Evolutionary conservation across 2,329 filamentous ascomycete species (phyloP), one percentile per base, ranked within the genome.

Genomic region (Leptographium galeiforme): DNA sequence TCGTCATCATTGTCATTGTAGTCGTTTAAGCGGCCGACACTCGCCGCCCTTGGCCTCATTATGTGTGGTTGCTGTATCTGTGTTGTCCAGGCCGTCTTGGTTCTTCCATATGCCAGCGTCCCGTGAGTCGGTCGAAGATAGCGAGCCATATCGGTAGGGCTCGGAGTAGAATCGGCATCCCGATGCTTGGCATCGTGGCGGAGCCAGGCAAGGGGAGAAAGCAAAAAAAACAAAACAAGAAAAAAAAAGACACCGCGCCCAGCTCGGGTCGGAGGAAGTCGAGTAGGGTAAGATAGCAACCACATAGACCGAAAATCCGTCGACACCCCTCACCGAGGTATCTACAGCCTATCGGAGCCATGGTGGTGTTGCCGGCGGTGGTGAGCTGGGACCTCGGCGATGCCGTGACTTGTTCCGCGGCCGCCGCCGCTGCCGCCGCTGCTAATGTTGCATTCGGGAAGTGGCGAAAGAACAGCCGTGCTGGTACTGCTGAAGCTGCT

Each of bases 31-130:
- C 14, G 11, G 10, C 41, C 50, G 16, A 30, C 43, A 4, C 6
- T 19, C 18, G 50, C 43, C 18, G 8, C 30, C 45, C 38, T 45
- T 8, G 57, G 50, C 43, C 50, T 16, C 6, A n/a, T 30, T 34
- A 51, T 57, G 13, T 56, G 55, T 8, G 57, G 56, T 41, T 57
- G 56, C 13, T 56, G 49, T 6, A 56, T 57, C 2, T 56, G 54
- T 14, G 56, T 57, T 30, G 55, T 58, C 57, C 57, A 57, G n/a
- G 57, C 52, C 8, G 57, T 58, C 32, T 55, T 58, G 45, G 57
- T 57, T 30, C 53, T 56, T 25, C 18, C 39, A 39, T 39, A 41
- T 5, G 32, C n/a, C 6, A 44, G 19, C 8, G 49, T 34, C 36
- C 43, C 25, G 14, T 34, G 44, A 39, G 47, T 12, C 8, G 34